These are phyloP conservation scores for Canariomyces notabilis DNA, from an alignment of 2,329 filamentous ascomycete species.

Conservation along the genomic window DNA sequence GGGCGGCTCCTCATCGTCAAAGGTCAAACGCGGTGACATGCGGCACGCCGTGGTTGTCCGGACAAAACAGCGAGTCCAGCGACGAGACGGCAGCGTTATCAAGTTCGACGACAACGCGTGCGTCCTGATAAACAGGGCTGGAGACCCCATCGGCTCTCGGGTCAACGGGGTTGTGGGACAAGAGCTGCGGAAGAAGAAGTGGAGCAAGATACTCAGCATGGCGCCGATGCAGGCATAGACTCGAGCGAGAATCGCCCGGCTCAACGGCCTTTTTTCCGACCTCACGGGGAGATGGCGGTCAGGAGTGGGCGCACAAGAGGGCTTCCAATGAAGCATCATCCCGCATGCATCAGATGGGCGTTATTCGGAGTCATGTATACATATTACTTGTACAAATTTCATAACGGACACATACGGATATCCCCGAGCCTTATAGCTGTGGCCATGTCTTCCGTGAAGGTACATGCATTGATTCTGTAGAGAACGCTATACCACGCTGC, in stretches of 20 bases:
- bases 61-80: conserved; percentile 79
- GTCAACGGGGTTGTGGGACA: conserved; percentile 87
- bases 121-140: conserved; percentile 93
- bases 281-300: background rate
- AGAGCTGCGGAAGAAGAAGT: conserved; percentile 86
- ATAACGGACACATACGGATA: conserved; percentile 4
- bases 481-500: conserved; percentile 4
- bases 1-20: conserved; percentile 70
- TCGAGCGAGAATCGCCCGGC: background rate
- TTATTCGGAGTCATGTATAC: conserved; percentile 18
- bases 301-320: background rate
- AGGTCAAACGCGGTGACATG: conserved; percentile 94
- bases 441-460: background rate
- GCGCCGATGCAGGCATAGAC: conserved; percentile 61
- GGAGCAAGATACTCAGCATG: conserved; percentile 97
- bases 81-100: conserved; percentile 83
- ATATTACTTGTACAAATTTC: conserved; percentile 21
- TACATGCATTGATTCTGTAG: conserved; percentile 7
- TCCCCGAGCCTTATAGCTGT: too few relatives aligned
- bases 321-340: conserved; percentile 1
- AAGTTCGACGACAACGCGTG: conserved; percentile 98
- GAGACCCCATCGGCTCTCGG: conserved; percentile 88
- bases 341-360: conserved; percentile 11
- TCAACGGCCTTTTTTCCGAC: too few relatives aligned
- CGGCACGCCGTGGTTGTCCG: conserved; percentile 93